Evolutionary conservation across 2,329 filamentous ascomycete species (phyloP).

Genomic region (Xylariaceae sp.): DNA sequence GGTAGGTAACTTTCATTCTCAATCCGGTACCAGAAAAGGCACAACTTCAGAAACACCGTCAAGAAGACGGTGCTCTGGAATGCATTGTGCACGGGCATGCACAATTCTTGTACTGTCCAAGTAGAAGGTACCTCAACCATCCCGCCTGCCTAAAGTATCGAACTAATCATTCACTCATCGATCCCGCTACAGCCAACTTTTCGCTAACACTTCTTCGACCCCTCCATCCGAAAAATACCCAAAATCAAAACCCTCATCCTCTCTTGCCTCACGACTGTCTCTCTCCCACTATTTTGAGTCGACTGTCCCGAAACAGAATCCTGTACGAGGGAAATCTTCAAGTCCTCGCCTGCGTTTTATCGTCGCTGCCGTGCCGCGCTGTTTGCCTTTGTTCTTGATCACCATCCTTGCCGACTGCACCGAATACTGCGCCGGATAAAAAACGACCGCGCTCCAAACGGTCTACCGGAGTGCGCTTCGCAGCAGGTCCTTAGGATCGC

Average conservation of each 20-base stretch:
- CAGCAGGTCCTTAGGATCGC: neutral
- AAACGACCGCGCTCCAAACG: neutral
- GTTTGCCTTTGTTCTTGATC: neutral
- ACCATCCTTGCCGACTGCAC: neutral
- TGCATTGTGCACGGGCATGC: no score
- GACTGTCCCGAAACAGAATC: neutral
- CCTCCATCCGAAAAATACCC: conserved; percentile 11
- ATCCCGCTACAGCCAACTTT: conserved; percentile 12
- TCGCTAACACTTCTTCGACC: conserved; percentile 8
- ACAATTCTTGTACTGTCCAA: no score
- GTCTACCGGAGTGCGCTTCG: neutral
- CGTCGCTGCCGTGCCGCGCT: neutral
- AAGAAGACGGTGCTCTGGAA: no score
- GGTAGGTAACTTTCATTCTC: no score
- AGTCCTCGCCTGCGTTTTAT: neutral
- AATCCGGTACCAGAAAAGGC: no score
- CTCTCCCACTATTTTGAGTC: neutral
- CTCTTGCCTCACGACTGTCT: neutral
- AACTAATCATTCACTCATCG: conserved; percentile 8
- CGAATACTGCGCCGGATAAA: neutral
- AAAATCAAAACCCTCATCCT: conserved; percentile 3
- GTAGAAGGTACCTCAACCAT: neutral
- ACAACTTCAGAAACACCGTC: no score
- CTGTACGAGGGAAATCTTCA: neutral
- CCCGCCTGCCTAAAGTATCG: conserved; percentile 11